Evolutionary conservation across 208 protist genomes (phyloP).

Genomic region (Leptomonas pyrrhocoris): DNA sequence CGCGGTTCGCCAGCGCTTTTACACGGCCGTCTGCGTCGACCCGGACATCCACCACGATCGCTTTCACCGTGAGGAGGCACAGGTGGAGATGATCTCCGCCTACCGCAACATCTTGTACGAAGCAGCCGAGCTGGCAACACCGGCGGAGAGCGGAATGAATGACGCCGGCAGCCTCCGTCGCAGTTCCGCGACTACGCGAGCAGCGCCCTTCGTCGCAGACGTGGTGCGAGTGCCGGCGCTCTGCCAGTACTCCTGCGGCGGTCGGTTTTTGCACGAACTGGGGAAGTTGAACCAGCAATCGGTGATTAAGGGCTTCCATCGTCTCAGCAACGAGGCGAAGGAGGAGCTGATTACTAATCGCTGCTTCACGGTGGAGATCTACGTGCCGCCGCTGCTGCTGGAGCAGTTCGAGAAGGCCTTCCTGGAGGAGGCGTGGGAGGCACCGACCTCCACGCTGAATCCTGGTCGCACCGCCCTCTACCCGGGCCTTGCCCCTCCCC

Average conservation of each 20-base stretch:
- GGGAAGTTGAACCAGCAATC: constrained; percentile 87
- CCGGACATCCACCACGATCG: constrained; percentile 67
- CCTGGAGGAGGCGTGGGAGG: constrained; percentile 79
- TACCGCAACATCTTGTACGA: constrained; percentile 90
- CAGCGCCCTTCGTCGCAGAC: constrained; percentile 39
- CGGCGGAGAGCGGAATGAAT: not conserved
- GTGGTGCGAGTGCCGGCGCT: constrained; percentile 79
- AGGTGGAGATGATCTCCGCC: constrained; percentile 88
- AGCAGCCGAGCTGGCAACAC: constrained; percentile 50
- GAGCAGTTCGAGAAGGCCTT: constrained; percentile 73
- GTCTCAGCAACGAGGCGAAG: constrained; percentile 75
- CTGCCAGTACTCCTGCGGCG: constrained; percentile 52
- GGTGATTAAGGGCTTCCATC: constrained; percentile 88
- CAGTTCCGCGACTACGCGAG: not conserved
- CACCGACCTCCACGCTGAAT: constrained; percentile 63
- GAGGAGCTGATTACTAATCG: constrained; percentile 67
- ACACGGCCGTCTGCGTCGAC: constrained; percentile 60
- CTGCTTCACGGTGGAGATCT: constrained; percentile 77
- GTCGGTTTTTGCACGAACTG: constrained; percentile 60
- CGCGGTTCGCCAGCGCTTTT: constrained; percentile 35
- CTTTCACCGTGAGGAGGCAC: constrained; percentile 82
- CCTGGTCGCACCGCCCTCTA: constrained; percentile 78
- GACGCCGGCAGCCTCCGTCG: constrained; percentile 1
- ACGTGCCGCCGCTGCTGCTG: constrained; percentile 65
- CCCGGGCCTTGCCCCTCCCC: constrained; percentile 73